Base-by-base conservation (phyloP, 257 asterid species). In the Ocimum tenuiflorum region DNA sequence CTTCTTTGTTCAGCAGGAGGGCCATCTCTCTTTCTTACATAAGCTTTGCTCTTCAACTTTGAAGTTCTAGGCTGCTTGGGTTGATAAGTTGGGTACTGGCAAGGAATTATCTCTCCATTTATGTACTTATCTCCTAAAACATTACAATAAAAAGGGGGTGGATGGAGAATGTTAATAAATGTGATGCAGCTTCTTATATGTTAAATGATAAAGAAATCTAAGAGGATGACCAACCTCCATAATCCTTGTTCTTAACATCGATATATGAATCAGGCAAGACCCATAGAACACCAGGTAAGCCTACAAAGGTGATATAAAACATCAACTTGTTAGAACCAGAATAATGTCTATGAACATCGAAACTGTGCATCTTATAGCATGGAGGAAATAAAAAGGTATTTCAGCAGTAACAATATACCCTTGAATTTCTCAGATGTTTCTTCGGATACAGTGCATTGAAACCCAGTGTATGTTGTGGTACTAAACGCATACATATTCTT, bases 401-500 rank as follows among this genome's bases (percentile, higher is more conserved):
- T 51, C 47, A 51, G 33, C 17, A 19, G 31, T 8, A 17, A 72
- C 72, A 19, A 47, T 77, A 72, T 79, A 90, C 97, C 99, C 80
- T 94, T 94, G 69, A 94, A 90, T 58, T 90, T 94, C 74, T 94
- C 97, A 42, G 97, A 94, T 75, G 96, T 88, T 83, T 88, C 99
- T 79, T 94, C 99, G 6, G 96, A 90, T 11, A 94, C 89, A 19
- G 97, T 94, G 81, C 99, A 94, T 4, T 94, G 99, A 69, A 94
- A 94, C 60, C 97, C 99, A 39, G 99, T 94, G 81, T 90, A 94
- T 0, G 95, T 90, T 4, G 99, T 94, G 48, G 99, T 94, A 69
- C 99, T 94, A 66, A 94, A 94, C 29, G 99, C 99, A 70, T 94
- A 94, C 96, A 94, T 82, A 72, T 90, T 94, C 88, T 94, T 88